phyloP scores from a whole-genome alignment of 2,329 filamentous ascomycete species.

The Aureobasidium sp. region DNA sequence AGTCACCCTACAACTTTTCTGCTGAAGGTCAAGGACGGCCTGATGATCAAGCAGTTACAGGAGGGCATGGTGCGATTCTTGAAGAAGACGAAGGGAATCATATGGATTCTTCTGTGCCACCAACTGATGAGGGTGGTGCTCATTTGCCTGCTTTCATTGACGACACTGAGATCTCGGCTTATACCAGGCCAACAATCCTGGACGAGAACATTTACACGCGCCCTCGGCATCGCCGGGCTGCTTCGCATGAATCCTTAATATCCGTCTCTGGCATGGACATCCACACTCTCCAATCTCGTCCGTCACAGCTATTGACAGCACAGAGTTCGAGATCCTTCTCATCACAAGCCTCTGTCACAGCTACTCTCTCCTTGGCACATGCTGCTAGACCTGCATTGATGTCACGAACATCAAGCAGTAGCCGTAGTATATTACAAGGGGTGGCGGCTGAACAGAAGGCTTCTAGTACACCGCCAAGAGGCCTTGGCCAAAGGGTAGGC shows the following conservation, averaged over 20 bases:
- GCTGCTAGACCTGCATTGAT: constrained; percentile 24
- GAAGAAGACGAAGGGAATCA: constrained; percentile 11
- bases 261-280: constrained; percentile 85
- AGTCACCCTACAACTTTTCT: neutral
- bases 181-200: constrained; percentile 19
- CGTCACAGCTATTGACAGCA: constrained; percentile 61
- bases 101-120: constrained; percentile 3
- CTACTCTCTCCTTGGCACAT: constrained; percentile 21
- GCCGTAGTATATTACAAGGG: constrained; percentile 24
- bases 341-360: constrained; percentile 37
- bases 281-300: constrained; percentile 61
- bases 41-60: neutral
- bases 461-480: constrained; percentile 24
- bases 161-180: constrained; percentile 15
- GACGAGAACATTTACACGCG: constrained; percentile 28
- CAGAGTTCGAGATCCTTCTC: constrained; percentile 40
- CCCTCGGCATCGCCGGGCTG: constrained; percentile 50
- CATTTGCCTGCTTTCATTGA: constrained; percentile 8
- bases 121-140: neutral
- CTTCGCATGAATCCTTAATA: constrained; percentile 83
- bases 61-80: constrained; percentile 8
- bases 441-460: constrained; percentile 27
- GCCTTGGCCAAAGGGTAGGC: constrained; percentile 47
- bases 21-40: neutral
- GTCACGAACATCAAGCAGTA: constrained; percentile 31